Base-by-base conservation (phyloP, 2,329 filamentous ascomycete species). In the Lithohypha guttulata region DNA sequence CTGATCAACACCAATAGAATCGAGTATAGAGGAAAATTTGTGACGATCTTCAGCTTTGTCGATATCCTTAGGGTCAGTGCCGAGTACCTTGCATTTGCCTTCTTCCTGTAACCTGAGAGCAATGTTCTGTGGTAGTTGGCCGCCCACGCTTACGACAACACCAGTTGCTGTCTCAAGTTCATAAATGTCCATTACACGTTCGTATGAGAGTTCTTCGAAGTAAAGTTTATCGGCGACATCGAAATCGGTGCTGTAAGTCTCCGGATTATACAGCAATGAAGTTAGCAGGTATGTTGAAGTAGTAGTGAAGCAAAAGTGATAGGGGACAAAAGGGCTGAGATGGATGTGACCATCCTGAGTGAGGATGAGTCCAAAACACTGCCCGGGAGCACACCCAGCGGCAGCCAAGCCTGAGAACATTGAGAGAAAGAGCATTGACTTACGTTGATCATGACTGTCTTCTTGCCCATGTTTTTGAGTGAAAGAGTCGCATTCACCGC, bases 131-230 rank as follows among this genome's bases (percentile, higher is more conserved):
- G 91, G 87, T 44, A 96, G 75, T 64, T 98, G 91, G 29, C 91
- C 91, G 56, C 91, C 91, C 8, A 96, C 86, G 43, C 86, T 95
- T 6, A 96, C 89, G 3, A 96, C 87, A 18, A 96, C 85, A 52
- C 87, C 89, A 39, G 71, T 77, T 5, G 87, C 79, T 42, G 69
- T 69, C 63, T 96, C 91, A 11, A 96, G 74, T 62, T 96, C 91
- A 60, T 95, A 95, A 50, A 96, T 96, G 61, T 98, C 91, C 85
- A 96, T 93, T 7, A 96, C 89, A 57, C 89, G 81, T 67, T 96
- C 91, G 59, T 95, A 96, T 62, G 81, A 91, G 39, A 96, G 66
- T 63, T 98, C 91, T 53, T 96, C 91, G 49, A 98, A 98, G 65
- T 96, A 98, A 4, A 98, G 75, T 54, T 79, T 85, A 54, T 96